phyloP scores from a whole-genome alignment of 352 stramenopile species.

The Globisporangium rhizosaccharum region DNA sequence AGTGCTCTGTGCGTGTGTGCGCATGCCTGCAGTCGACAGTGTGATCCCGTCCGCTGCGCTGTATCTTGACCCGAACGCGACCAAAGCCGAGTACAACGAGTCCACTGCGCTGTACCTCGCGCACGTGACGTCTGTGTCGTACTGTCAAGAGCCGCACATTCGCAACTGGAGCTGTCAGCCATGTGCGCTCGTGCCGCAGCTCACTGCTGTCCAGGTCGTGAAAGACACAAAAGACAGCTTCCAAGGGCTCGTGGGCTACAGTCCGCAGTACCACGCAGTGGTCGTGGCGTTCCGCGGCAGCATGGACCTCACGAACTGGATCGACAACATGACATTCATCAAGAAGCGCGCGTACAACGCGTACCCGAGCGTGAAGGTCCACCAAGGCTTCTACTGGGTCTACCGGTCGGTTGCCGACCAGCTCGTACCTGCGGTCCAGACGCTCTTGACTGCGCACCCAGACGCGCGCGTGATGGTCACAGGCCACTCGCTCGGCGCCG shows the following conservation, averaged over 20 bases:
- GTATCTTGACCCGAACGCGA: not conserved
- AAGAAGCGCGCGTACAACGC: constrained; percentile 60
- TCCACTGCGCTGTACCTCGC: constrained; percentile 64
- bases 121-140: constrained; percentile 71
- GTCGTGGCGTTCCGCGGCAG: constrained; percentile 78
- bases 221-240: constrained; percentile 73
- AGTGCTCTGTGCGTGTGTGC: too few species aligned
- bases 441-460: constrained; percentile 29
- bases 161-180: constrained; percentile 71
- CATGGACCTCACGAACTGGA: constrained; percentile 81
- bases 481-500: constrained; percentile 71
- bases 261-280: constrained; percentile 35
- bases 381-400: constrained; percentile 80
- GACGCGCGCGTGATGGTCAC: constrained; percentile 51
- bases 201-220: constrained; percentile 48
- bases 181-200: constrained; percentile 46
- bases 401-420: constrained; percentile 58
- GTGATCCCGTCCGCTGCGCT: not conserved
- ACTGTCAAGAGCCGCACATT: constrained; percentile 63
- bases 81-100: constrained; percentile 47
- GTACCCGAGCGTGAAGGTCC: constrained; percentile 59
- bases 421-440: constrained; percentile 30
- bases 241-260: constrained; percentile 77
- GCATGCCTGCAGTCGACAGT: too few species aligned
- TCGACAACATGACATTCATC: constrained; percentile 82